These are phyloP conservation scores for Trichomonas vaginalis DNA, from an alignment of 208 protist species.

Conservation along the genomic window DNA sequence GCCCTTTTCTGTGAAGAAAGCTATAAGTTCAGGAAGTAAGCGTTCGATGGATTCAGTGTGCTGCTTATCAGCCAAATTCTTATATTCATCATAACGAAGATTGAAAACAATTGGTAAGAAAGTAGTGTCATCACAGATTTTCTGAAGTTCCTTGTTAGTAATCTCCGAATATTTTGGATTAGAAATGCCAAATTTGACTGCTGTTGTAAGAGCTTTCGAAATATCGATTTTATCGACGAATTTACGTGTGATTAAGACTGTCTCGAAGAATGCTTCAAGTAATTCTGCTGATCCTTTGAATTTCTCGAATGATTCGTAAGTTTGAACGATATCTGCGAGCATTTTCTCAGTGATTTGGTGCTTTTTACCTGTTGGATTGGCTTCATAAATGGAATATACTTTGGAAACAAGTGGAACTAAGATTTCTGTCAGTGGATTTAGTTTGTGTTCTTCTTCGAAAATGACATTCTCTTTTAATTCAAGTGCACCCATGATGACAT, in stretches of 20 bases:
- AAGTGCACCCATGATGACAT: not conserved
- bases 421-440: not conserved
- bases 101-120: not conserved
- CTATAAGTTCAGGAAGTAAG: not conserved
- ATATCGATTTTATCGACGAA: not conserved
- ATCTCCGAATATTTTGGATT: not conserved
- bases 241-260: not conserved
- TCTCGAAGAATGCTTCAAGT: not conserved
- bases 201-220: not conserved
- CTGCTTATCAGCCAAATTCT: not conserved
- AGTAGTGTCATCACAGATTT: not conserved
- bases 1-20: not conserved
- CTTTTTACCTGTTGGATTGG: not conserved
- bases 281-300: not conserved
- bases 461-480: not conserved
- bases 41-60: not conserved
- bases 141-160: not conserved
- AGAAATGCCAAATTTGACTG: not conserved
- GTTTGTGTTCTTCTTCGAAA: not conserved
- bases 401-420: not conserved
- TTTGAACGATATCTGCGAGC: not conserved
- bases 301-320: conserved; percentile 1
- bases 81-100: not conserved
- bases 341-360: not conserved
- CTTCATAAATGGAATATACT: not conserved